Evolutionary conservation across 169 alveolate genomes (phyloP).

Genomic region (Toxoplasma gondii): DNA sequence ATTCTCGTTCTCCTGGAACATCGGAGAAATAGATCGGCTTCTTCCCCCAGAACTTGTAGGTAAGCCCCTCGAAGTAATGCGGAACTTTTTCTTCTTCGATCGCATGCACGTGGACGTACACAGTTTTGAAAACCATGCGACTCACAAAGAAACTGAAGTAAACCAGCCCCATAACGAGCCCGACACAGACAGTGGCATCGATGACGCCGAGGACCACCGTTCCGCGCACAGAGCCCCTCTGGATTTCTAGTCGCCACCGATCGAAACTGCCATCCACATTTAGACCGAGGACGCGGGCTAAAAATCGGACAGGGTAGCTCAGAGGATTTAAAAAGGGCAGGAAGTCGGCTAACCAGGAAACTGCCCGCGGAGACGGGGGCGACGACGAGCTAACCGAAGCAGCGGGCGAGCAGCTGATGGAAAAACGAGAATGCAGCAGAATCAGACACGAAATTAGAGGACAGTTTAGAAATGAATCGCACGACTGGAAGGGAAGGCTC

Average conservation of each 20-base stretch:
- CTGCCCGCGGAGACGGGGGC: no score
- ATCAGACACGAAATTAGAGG: no score
- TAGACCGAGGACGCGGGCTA: slow-evolving; percentile 3
- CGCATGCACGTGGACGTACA: slow-evolving; percentile 15
- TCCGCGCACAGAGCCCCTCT: slow-evolving; percentile 8
- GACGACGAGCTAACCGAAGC: no score
- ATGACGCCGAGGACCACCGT: neutral
- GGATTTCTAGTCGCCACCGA: slow-evolving; percentile 11
- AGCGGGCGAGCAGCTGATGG: no score
- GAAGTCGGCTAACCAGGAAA: neutral
- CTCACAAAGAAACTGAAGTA: neutral
- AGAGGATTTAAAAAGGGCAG: neutral
- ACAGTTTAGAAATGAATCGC: no score
- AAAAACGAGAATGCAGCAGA: no score
- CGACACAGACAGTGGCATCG: slow-evolving; percentile 24
- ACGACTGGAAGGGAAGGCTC: no score
- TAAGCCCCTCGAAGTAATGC: slow-evolving; percentile 23
- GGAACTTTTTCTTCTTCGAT: neutral
- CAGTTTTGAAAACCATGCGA: neutral
- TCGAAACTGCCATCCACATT: slow-evolving; percentile 2
- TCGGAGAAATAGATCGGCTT: slow-evolving; percentile 31
- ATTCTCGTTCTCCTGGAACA: neutral
- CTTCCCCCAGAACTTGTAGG: slow-evolving; percentile 33
- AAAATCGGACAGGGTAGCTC: neutral
- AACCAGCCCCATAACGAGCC: neutral